Evolutionary conservation across 306 rosid genomes (phyloP).

Genomic region (Arachis stenosperma): DNA sequence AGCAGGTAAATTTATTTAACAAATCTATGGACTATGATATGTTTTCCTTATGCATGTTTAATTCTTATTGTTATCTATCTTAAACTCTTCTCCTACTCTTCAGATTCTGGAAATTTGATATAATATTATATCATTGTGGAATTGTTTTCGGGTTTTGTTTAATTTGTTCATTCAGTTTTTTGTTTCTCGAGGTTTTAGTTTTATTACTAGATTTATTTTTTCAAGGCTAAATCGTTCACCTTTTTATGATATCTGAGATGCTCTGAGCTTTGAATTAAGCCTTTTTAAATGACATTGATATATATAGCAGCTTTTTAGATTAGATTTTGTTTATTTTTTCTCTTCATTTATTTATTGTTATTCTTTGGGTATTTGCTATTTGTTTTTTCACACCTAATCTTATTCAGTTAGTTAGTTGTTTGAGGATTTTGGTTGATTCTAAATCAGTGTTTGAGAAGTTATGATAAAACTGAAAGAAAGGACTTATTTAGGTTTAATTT

Average conservation of each 20-base stretch:
- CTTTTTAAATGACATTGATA: not conserved
- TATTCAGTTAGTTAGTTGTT: not conserved
- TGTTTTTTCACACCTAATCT: not conserved
- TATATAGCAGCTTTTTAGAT: not conserved
- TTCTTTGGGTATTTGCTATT: not conserved
- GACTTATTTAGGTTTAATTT: not conserved
- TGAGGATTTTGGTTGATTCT: conserved; percentile 7
- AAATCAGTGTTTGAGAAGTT: not conserved
- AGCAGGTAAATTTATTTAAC: not conserved
- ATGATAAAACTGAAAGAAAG: too few relatives aligned
- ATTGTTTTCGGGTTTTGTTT: not conserved
- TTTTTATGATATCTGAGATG: not conserved
- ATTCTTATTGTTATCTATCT: not conserved
- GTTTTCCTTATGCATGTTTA: not conserved
- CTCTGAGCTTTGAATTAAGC: not conserved
- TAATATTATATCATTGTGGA: not conserved
- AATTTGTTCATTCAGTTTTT: not conserved
- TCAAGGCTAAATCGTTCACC: not conserved
- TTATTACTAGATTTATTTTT: not conserved
- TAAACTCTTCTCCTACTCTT: not conserved
- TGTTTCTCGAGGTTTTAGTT: not conserved
- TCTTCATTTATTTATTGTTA: not conserved
- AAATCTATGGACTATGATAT: not conserved
- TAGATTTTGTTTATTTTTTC: not conserved
- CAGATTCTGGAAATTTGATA: not conserved